Conservation (phyloP, 2,329 filamentous ascomycete genomes). For the Alternaria conjuncta region DNA sequence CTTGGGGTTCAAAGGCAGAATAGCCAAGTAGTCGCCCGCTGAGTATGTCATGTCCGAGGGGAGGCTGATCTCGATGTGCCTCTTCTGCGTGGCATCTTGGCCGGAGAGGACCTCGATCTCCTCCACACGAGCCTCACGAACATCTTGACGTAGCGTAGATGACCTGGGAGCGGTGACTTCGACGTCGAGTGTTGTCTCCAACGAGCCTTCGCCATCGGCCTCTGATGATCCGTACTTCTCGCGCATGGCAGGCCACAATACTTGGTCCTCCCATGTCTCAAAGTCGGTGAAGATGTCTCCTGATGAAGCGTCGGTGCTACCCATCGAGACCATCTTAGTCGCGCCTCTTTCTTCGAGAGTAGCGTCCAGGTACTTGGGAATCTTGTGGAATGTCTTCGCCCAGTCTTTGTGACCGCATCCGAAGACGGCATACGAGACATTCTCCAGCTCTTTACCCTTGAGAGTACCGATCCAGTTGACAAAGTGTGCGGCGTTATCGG, state of each 20-base stretch:
- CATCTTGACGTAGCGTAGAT: conserved; percentile 46
- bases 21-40: conserved; percentile 77
- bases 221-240: conserved; percentile 40
- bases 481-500: conserved; percentile 53
- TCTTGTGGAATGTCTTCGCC: conserved; percentile 50
- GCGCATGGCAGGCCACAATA: conserved; percentile 46
- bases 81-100: conserved; percentile 36
- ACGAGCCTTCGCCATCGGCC: conserved; percentile 25
- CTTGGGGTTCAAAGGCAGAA: conserved; percentile 73
- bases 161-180: conserved; percentile 44
- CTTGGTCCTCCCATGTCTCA: conserved; percentile 49
- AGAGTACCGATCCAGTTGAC: conserved; percentile 48
- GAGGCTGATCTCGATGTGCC: conserved; percentile 54
- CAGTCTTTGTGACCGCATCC: conserved; percentile 53
- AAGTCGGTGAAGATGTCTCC: conserved; percentile 52
- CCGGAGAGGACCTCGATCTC: conserved; percentile 39
- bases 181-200: conserved; percentile 39
- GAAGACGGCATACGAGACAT: conserved; percentile 50
- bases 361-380: conserved; percentile 48
- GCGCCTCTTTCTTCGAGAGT: conserved; percentile 40
- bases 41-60: conserved; percentile 65
- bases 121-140: conserved; percentile 45
- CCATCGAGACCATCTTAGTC: conserved; percentile 40
- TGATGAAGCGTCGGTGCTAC: conserved; percentile 45
- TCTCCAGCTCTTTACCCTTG: conserved; percentile 37